These are phyloP conservation scores for Fusarium virguliforme DNA, from an alignment of 2,329 filamentous ascomycete species.

Conservation along the genomic window DNA sequence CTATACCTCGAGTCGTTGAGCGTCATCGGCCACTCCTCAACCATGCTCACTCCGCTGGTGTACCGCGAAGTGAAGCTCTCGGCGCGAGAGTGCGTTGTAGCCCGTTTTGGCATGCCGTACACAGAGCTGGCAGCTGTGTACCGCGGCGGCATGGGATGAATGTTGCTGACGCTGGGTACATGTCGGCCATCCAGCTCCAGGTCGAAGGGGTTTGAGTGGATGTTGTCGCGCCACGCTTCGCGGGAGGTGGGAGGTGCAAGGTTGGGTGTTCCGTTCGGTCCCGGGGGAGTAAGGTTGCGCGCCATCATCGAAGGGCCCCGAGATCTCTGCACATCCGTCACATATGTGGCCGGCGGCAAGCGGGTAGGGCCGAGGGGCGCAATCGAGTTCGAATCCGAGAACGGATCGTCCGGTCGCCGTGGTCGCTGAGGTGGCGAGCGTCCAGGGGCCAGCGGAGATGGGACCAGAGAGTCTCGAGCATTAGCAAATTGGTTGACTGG, in stretches of 20 bases:
- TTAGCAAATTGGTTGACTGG: constrained; percentile 59
- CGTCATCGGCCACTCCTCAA: constrained; percentile 49
- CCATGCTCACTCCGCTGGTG: constrained; percentile 66
- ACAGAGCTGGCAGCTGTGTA: constrained; percentile 47
- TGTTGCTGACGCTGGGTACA: constrained; percentile 37
- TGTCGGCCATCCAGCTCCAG: constrained; percentile 63
- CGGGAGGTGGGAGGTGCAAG: constrained; percentile 45
- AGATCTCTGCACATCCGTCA: constrained; percentile 65
- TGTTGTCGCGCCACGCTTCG: constrained; percentile 67
- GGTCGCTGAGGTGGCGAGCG: constrained; percentile 17
- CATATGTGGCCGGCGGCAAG: constrained; percentile 61
- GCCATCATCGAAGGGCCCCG: constrained; percentile 64
- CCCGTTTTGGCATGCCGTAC: constrained; percentile 57
- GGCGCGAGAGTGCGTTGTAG: constrained; percentile 62
- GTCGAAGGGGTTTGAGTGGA: constrained; percentile 77
- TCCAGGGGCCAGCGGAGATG: constrained; percentile 55
- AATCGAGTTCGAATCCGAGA: constrained; percentile 66
- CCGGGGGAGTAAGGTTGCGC: constrained; percentile 49
- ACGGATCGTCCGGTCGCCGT: constrained; percentile 57
- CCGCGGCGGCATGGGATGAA: constrained; percentile 47
- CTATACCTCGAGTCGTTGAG: constrained; percentile 34
- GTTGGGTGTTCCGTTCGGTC: constrained; percentile 53
- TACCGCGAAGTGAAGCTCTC: constrained; percentile 62
- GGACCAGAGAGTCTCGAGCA: constrained; percentile 58
- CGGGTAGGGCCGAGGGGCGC: constrained; percentile 45